These are phyloP conservation scores for Colletotrichum magnum DNA, from an alignment of 2,329 filamentous ascomycete species.

Conservation along the genomic window DNA sequence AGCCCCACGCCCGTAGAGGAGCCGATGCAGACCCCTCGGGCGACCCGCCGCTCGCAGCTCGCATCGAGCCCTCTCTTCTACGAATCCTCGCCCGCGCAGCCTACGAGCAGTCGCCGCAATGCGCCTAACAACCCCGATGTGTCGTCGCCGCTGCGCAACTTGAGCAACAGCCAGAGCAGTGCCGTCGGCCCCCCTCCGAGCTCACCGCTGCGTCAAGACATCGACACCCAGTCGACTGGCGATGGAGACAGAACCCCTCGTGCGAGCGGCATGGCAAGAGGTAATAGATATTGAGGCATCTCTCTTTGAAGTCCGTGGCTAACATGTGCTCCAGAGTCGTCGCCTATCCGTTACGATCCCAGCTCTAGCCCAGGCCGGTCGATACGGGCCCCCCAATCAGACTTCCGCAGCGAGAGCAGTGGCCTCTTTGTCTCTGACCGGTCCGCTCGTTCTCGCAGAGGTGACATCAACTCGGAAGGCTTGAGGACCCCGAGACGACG, in stretches of 20 bases:
- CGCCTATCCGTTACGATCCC: constrained; percentile 90
- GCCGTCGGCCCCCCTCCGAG: constrained; percentile 60
- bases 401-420: constrained; percentile 86
- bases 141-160: constrained; percentile 70
- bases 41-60: constrained; percentile 63
- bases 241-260: constrained; percentile 78
- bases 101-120: constrained; percentile 46
- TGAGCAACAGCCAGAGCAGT: constrained; percentile 70
- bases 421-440: constrained; percentile 81
- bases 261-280: constrained; percentile 74
- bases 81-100: constrained; percentile 62
- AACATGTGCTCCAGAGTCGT: constrained; percentile 76
- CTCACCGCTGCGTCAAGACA: constrained; percentile 72
- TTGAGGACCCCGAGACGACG: constrained; percentile 70
- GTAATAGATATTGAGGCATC: constrained; percentile 58
- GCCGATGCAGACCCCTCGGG: constrained; percentile 58
- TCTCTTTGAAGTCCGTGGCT: not conserved
- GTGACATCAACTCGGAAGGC: constrained; percentile 89
- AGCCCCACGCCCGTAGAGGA: constrained; percentile 54
- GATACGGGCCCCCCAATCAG: constrained; percentile 73
- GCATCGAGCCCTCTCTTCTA: constrained; percentile 88
- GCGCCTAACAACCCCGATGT: constrained; percentile 52
- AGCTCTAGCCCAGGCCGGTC: constrained; percentile 87
- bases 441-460: constrained; percentile 77
- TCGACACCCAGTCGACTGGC: constrained; percentile 66